Base-by-base conservation (phyloP, 306 rosid species). In the Vicia villosa region DNA sequence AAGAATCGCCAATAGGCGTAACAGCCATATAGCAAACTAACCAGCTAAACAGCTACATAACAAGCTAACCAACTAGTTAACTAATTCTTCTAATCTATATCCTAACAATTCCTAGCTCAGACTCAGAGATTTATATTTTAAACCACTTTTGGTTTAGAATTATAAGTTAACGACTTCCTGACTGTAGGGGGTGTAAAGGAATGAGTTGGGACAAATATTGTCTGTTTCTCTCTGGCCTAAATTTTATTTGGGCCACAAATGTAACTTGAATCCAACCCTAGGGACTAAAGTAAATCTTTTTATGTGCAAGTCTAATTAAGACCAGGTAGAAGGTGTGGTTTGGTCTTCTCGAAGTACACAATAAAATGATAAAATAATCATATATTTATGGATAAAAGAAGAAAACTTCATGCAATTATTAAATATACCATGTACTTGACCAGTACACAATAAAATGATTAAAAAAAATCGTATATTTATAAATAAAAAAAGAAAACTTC, bases 91-190 rank as follows among this genome's bases (percentile, higher is more conserved):
- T 34, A 34, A 34, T 34, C 38, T 34, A 34, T 7, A 34, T 34
- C 38, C 38, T 34, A 34, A 34, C 38, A 34, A 65, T 42, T 67
- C 10, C 10, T 68, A 51, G 47, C 62, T 6, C n/a, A 52, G 57
- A n/a, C n/a, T n/a, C n/a, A n/a, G 63, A 52, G 42, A 47, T 69
- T 28, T 68, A 37, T 41, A 55, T 56, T 69, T 19, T 68, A 37
- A 51, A 55, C 63, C 6, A 4, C 40, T 30, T 60, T 17, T 36
- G 30, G 46, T 60, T 34, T 60, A 60, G 36, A 60, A 36, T 17
- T 60, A 34, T 34, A 34, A 32, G 20, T 36, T 10, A 36, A 13
- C 3, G 17, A 38, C 45, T 61, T 38, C 11, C n/a, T 56, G 5
- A 13, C 45, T 38, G 10, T 61, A 42, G 49, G 34, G 34, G 59